Percentiles rank a stretch among this genome's conserved stretches.
Conservation (phyloP, 768 basidiomycete genomes). For the Phaffia tasmanica region DNA sequence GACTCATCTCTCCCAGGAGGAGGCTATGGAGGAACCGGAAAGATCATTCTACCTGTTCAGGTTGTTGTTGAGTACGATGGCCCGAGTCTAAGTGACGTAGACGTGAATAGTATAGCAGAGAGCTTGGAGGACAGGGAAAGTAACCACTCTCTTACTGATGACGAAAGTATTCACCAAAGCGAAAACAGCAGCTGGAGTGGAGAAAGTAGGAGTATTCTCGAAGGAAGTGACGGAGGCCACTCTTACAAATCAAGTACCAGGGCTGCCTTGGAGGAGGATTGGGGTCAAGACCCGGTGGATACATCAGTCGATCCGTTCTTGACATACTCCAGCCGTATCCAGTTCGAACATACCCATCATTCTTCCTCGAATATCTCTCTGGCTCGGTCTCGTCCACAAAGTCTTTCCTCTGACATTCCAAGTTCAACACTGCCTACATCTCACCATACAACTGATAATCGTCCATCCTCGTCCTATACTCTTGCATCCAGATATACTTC, state of each 20-base stretch:
- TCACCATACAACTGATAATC: background rate
- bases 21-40: slow-evolving; percentile 43
- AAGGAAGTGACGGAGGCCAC: slow-evolving; percentile 2
- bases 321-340: background rate
- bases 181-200: slow-evolving; percentile 17
- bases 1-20: slow-evolving; percentile 45
- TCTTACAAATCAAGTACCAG: slow-evolving; percentile 15
- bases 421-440: background rate
- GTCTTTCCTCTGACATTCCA: background rate
- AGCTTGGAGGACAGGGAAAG: slow-evolving; percentile 19
- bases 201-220: slow-evolving; percentile 7
- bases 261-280: slow-evolving; percentile 23
- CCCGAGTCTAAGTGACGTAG: slow-evolving; percentile 80
- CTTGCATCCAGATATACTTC: too few species aligned
- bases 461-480: background rate
- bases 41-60: slow-evolving; percentile 64
- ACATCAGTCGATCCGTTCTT: slow-evolving; percentile 17
- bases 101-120: slow-evolving; percentile 61
- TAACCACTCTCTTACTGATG: slow-evolving; percentile 6
- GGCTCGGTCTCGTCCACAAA: background rate
- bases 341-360: slow-evolving; percentile 3
- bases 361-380: background rate
- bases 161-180: slow-evolving; percentile 7
- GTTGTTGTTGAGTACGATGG: slow-evolving; percentile 83
- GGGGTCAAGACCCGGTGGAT: slow-evolving; percentile 23